phyloP scores from a whole-genome alignment of 2,329 filamentous ascomycete genomes.

The Fusarium anthophilum region DNA sequence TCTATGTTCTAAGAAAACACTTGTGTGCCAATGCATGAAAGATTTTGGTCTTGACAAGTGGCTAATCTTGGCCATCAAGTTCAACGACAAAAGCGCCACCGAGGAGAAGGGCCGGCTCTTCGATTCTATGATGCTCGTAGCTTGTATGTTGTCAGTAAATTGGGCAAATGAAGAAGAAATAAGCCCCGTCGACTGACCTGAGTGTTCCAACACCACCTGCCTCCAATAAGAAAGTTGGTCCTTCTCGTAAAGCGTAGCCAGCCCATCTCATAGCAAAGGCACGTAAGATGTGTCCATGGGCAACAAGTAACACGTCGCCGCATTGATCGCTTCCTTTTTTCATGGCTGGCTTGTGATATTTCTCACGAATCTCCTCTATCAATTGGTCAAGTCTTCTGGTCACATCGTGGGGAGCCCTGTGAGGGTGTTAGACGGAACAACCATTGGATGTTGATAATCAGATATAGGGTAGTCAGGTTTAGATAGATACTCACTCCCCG shows the following conservation, averaged over 20 bases:
- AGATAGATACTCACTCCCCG: conserved; percentile 72
- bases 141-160: conserved; percentile 50
- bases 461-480: conserved; percentile 2
- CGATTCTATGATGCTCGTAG: conserved; percentile 81
- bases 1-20: conserved; percentile 13
- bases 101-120: conserved; percentile 82
- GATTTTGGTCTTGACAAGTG: neutral
- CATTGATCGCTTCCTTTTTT: conserved; percentile 55
- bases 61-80: conserved; percentile 35
- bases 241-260: conserved; percentile 76
- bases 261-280: conserved; percentile 91
- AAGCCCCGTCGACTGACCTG: conserved; percentile 61
- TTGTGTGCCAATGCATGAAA: neutral
- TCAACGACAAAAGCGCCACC: conserved; percentile 74
- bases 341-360: conserved; percentile 71
- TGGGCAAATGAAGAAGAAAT: neutral
- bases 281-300: conserved; percentile 88
- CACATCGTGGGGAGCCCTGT: conserved; percentile 75
- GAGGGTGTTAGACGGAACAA: conserved; percentile 12
- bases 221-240: conserved; percentile 84
- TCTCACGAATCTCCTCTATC: conserved; percentile 77
- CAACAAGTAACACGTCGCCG: conserved; percentile 70
- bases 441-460: neutral
- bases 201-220: conserved; percentile 85
- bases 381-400: conserved; percentile 77